Evolutionary conservation across 73 alveolate species (phyloP).

Genomic region (Paramecium caudatum): DNA sequence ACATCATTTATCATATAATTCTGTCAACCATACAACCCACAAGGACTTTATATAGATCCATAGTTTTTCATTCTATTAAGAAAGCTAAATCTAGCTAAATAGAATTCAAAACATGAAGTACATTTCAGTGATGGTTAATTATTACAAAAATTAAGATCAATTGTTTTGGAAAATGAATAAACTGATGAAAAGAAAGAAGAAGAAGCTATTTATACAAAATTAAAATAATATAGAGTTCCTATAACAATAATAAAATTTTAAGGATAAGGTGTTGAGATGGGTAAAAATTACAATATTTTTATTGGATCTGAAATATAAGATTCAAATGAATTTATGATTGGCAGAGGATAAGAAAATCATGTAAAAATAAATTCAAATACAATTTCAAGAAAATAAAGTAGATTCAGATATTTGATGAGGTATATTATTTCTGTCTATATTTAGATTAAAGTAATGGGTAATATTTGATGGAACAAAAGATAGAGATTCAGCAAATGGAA

Average conservation of each 20-base stretch:
- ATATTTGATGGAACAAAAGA: slow-evolving; percentile 67
- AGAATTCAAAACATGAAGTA: not conserved
- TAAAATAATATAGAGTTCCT: not conserved
- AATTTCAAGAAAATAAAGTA: slow-evolving; percentile 64
- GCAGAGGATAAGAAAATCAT: slow-evolving; percentile 36
- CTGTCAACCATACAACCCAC: not conserved
- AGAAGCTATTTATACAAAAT: not conserved
- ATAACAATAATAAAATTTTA: not conserved
- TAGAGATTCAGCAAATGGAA: slow-evolving; percentile 71
- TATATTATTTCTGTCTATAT: not conserved
- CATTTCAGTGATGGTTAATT: not conserved
- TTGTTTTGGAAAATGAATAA: not conserved
- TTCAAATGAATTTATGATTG: not conserved
- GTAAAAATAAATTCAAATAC: slow-evolving; percentile 50
- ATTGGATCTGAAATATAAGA: not conserved
- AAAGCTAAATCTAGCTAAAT: not conserved
- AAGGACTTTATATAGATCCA: not conserved
- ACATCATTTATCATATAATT: slow-evolving; percentile 30
- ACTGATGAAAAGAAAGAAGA: not conserved
- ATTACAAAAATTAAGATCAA: not conserved
- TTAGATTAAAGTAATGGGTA: slow-evolving; percentile 5
- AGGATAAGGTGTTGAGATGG: not conserved
- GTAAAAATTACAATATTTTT: not conserved
- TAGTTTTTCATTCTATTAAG: not conserved
- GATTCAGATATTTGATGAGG: slow-evolving; percentile 39